Evolutionary conservation across 2,329 filamentous ascomycete genomes (phyloP).

Genomic region (Taxawa tesnikishii): DNA sequence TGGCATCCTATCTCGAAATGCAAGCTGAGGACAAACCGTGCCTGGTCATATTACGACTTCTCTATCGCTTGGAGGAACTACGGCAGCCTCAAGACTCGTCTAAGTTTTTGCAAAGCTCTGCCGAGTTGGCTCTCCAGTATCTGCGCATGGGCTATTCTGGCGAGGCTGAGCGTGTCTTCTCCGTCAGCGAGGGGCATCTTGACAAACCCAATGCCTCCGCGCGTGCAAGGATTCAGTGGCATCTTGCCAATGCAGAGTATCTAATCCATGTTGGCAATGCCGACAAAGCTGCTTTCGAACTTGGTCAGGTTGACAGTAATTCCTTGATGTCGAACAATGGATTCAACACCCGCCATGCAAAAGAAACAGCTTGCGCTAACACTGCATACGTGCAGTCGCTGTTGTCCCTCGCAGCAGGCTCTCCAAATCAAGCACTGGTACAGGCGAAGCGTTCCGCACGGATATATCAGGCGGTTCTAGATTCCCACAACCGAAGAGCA

Average conservation of each 20-base stretch:
- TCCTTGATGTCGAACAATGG: too few relatives aligned
- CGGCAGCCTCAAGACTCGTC: not conserved
- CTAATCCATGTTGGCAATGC: not conserved
- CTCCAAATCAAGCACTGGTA: conserved; percentile 31
- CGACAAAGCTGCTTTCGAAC: not conserved
- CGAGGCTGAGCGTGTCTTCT: too few relatives aligned
- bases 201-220: too few relatives aligned
- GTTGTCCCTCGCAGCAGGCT: conserved; percentile 26
- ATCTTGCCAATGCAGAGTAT: not conserved
- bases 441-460: conserved; percentile 36
- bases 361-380: not conserved
- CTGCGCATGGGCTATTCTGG: conserved; percentile 46
- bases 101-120: conserved; percentile 24
- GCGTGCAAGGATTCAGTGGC: too few relatives aligned
- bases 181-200: too few relatives aligned
- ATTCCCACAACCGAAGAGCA: conserved; percentile 33
- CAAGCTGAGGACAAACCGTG: conserved; percentile 32
- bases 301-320: not conserved
- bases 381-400: conserved; percentile 2
- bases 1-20: conserved; percentile 43
- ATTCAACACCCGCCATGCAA: not conserved
- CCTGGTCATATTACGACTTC: not conserved
- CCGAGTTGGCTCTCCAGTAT: conserved; percentile 40
- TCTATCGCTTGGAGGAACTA: conserved; percentile 1
- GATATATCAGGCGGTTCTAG: conserved; percentile 39